Base-by-base conservation (phyloP, 805 yeast genomes). In the Wickerhamiella hasegawae region DNA sequence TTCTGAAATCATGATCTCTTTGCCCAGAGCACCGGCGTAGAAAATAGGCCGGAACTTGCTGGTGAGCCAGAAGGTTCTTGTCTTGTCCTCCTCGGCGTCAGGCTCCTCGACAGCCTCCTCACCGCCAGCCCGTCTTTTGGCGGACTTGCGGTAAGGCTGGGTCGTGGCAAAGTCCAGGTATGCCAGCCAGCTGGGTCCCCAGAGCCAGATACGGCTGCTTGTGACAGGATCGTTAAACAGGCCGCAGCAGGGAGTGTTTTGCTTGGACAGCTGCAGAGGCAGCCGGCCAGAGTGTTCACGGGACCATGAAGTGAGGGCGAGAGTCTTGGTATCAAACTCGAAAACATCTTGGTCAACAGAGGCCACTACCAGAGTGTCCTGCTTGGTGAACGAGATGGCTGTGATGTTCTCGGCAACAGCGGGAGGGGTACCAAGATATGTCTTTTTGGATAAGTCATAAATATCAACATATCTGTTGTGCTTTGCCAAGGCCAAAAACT, bases 131-230 rank as follows among this genome's bases (percentile, higher is more conserved):
- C 67, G 68, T 37, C 66, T 49, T 37, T 55, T 55, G 25, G 49
- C 45, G 5, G 54, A 57, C 20, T 55, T 38, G 4, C 44, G 54
- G 30, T 65, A 54, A 11, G 81, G 77, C 34, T 74, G 54, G 47
- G 76, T 70, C 35, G 63, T 51, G 6, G 65, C 53, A 43, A 80
- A 56, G 53, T 87, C 87, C 33, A 87, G 66, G 52, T 69, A 79
- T 3, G 77, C 69, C 12, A 85, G 45, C 93, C 94, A 87, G 34
- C 69, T 69, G 16, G 79, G 65, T 1, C 95, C 93, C 70, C 81
- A 84, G n/a, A 83, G 57, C 95, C 95, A 87, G 12, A 78, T 59
- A 37, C 70, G 63, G 23, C 58, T 48, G 1, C 57, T 44, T 23
- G 58, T 55, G 3, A 53, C 49, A 8, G 53, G 54, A 35, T 71